These are phyloP conservation scores for Candida anutae DNA, from an alignment of 1,139 yeast species.

Conservation along the genomic window DNA sequence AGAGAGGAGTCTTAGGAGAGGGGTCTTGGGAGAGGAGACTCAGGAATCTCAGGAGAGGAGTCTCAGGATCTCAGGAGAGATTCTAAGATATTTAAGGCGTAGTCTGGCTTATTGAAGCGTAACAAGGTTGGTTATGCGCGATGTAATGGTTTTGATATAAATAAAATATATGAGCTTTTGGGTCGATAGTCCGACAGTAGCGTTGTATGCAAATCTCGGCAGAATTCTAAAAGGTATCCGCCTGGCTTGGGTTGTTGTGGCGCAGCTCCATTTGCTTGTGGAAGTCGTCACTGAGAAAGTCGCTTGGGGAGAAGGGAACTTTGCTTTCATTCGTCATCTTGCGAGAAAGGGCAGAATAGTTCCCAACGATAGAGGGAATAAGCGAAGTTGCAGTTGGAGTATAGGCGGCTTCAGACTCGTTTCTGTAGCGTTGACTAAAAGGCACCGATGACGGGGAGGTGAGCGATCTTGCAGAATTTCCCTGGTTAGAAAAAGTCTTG, in stretches of 20 bases:
- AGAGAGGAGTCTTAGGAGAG: background rate
- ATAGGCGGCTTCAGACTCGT: conserved; percentile 3
- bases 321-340: conserved; percentile 30
- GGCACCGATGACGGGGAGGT: conserved; percentile 3
- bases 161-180: too few species aligned
- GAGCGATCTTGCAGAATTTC: background rate
- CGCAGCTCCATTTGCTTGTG: conserved; percentile 12
- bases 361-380: conserved; percentile 36
- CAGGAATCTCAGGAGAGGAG: too few species aligned
- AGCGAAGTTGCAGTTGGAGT: conserved; percentile 26
- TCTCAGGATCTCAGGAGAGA: too few species aligned
- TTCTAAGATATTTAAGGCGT: too few species aligned
- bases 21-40: too few species aligned
- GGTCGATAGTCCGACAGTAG: too few species aligned
- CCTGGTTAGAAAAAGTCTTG: background rate
- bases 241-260: too few species aligned
- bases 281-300: conserved; percentile 30
- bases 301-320: conserved; percentile 37
- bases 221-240: too few species aligned
- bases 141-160: too few species aligned
- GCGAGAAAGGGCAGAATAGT: conserved; percentile 30
- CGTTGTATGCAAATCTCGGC: too few species aligned
- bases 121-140: too few species aligned
- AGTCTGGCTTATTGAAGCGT: too few species aligned
- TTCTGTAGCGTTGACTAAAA: conserved; percentile 1